These are phyloP conservation scores for Neofusicoccum sp. DNA, from an alignment of 2,329 filamentous ascomycete species.

Conservation along the genomic window DNA sequence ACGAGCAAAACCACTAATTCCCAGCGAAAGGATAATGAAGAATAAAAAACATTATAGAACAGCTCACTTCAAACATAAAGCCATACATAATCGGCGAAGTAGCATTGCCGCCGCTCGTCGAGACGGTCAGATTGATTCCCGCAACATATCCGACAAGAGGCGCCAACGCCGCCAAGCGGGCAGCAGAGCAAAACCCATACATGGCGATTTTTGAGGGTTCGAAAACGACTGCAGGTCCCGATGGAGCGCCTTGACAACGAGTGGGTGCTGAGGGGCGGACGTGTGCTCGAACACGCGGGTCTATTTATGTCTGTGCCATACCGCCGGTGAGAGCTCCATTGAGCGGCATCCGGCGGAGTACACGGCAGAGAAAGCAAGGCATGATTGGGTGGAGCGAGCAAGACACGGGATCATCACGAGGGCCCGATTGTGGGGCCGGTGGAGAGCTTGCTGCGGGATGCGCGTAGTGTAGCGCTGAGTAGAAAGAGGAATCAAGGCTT, in stretches of 20 bases:
- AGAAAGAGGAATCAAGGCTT: neutral
- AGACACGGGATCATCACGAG: neutral
- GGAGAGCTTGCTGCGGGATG: neutral
- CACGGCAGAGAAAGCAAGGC: too few species aligned
- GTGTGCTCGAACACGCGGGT: neutral
- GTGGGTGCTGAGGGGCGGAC: neutral
- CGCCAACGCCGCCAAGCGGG: neutral
- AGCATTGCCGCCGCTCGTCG: slow-evolving; percentile 40
- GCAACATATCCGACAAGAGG: neutral
- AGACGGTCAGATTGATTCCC: slow-evolving; percentile 27
- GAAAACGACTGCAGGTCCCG: neutral
- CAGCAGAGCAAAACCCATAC: neutral
- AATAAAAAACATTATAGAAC: neutral
- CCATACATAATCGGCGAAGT: slow-evolving; percentile 46
- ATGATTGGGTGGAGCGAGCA: neutral
- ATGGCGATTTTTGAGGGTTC: neutral
- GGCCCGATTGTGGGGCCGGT: neutral
- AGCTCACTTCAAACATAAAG: slow-evolving; percentile 45
- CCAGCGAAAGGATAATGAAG: neutral
- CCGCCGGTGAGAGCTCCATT: neutral
- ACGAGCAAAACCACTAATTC: too few species aligned
- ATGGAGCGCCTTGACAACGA: neutral
- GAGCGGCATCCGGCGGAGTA: too few species aligned
- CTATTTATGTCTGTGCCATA: neutral
- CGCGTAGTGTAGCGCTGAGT: neutral